Base-by-base conservation (phyloP, 2,329 filamentous ascomycete genomes). In the Phyllosticta paracitricarpa region DNA sequence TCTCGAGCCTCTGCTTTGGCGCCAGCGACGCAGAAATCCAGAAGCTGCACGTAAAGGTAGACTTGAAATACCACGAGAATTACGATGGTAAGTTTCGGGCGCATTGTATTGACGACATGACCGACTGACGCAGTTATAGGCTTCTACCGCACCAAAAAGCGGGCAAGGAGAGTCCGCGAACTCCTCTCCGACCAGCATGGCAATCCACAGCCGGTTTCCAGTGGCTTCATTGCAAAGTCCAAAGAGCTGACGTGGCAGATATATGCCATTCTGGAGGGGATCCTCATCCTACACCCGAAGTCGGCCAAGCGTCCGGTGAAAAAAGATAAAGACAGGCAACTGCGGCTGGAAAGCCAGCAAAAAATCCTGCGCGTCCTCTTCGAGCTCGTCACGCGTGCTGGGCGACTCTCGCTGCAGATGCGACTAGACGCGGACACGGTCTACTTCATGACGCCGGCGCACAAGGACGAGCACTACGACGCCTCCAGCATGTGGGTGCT, bases 1-100 rank as follows among this genome's bases (percentile, higher is more conserved):
- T 62, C 28, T 25, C 30, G 26, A 57, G 54, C 48, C 22, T 54
- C n/a, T 62, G 56, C 30, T 62, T 40, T 28, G 61, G 61, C 8
- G 57, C 40, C 12, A 54, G 22, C 2, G 19, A 25, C 1, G 28
- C 24, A 12, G 35, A 59, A 48, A 12, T 59, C 6, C 1, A 17
- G 12, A 24, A 40, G 10, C 26, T 62, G 19, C 55, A 58, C 8
- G 9, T 48, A 6, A 35, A 57, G 2, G 35, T 61, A 22, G 61
- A 62, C 12, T 3, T 56, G 2, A 33, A 56, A 35, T 53, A 52
- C 30, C 24, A 51, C 19, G 22, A 52, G 1, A 30, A 51, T 12
- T 19, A 59, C 1, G 61, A 62, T 14, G 61, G 61, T 62, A 19
- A 60, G 61, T 40, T 4, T 12, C 22, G 2, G 9, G 28, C 28